Conservation (phyloP, 1,284 basidiomycete species). For the Ustilago curta region DNA sequence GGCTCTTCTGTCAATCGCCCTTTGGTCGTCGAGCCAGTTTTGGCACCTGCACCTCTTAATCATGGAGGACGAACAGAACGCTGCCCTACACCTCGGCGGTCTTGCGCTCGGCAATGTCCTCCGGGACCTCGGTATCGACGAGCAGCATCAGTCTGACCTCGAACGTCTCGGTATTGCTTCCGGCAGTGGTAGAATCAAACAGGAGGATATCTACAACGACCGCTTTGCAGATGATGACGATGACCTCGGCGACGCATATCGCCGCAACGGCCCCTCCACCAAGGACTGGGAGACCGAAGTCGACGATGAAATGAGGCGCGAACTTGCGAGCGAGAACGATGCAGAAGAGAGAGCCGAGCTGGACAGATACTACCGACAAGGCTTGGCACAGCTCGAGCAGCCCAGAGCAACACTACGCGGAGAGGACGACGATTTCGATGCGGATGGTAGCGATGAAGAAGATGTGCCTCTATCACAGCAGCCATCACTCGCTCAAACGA, state of each 20-base stretch:
- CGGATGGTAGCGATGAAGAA: slow-evolving; percentile 53
- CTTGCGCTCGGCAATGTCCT: slow-evolving; percentile 67
- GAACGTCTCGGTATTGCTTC: slow-evolving; percentile 55
- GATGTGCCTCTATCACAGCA: slow-evolving; percentile 36
- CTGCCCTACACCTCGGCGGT: slow-evolving; percentile 64
- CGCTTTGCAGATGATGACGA: slow-evolving; percentile 65
- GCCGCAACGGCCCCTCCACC: slow-evolving; percentile 31
- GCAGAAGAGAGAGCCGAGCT: slow-evolving; percentile 49
- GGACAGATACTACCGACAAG: slow-evolving; percentile 57
- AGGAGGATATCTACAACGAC: slow-evolving; percentile 68
- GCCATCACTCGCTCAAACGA: neutral
- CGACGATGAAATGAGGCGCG: slow-evolving; percentile 54
- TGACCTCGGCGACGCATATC: slow-evolving; percentile 37
- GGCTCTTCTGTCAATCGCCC: slow-evolving; percentile 2
- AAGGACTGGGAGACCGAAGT: slow-evolving; percentile 58
- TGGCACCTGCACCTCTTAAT: neutral
- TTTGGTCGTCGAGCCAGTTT: neutral
- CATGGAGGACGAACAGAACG: slow-evolving; percentile 66
- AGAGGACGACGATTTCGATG: slow-evolving; percentile 63
- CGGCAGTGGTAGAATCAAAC: slow-evolving; percentile 47
- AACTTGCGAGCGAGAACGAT: slow-evolving; percentile 45
- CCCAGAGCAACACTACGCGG: slow-evolving; percentile 44
- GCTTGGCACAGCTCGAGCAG: slow-evolving; percentile 48
- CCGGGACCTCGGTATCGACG: slow-evolving; percentile 64
- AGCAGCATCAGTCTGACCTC: slow-evolving; percentile 45